A percentile compares a stretch with the other conserved stretches of the same genome.
These are phyloP conservation scores for Saccharomyces pastorianus DNA, from an alignment of 1,139 yeast genomes.

Conservation along the genomic window DNA sequence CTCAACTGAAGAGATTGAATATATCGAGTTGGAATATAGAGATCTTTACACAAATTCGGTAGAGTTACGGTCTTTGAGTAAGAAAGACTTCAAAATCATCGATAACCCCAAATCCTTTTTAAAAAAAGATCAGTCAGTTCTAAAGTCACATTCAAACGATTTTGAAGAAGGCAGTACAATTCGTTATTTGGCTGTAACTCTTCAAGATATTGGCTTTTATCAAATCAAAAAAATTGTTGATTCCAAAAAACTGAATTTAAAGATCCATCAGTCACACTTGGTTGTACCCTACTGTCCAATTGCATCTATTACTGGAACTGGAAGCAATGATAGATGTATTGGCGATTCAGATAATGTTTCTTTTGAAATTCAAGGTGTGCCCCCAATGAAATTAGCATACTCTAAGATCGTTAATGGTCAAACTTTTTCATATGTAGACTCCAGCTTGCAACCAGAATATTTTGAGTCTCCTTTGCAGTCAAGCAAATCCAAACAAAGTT, in stretches of 20 bases:
- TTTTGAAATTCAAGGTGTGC: slow-evolving; percentile 59
- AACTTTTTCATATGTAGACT: slow-evolving; percentile 37
- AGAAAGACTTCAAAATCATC: slow-evolving; percentile 45
- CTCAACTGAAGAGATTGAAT: slow-evolving; percentile 66
- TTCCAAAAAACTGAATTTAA: slow-evolving; percentile 52
- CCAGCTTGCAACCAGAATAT: slow-evolving; percentile 42
- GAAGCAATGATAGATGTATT: slow-evolving; percentile 47
- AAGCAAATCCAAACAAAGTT: slow-evolving; percentile 15
- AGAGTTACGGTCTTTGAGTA: slow-evolving; percentile 46
- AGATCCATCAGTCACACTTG: slow-evolving; percentile 57
- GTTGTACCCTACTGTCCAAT: slow-evolving; percentile 71
- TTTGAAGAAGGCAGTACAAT: slow-evolving; percentile 28
- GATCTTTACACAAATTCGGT: slow-evolving; percentile 50
- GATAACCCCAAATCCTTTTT: slow-evolving; percentile 35
- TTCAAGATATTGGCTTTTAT: slow-evolving; percentile 65
- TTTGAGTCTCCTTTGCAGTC: slow-evolving; percentile 34
- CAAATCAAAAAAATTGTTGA: slow-evolving; percentile 60
- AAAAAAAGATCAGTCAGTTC: slow-evolving; percentile 25
- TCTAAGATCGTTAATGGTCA: slow-evolving; percentile 48
- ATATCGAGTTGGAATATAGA: slow-evolving; percentile 55
- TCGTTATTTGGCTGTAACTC: slow-evolving; percentile 46
- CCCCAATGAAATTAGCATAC: slow-evolving; percentile 63
- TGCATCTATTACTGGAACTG: slow-evolving; percentile 39
- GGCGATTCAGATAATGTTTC: slow-evolving; percentile 50
- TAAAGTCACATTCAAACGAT: slow-evolving; percentile 1